Conservation (phyloP, 2,329 filamentous ascomycete genomes). For the Talaromyces sp. region DNA sequence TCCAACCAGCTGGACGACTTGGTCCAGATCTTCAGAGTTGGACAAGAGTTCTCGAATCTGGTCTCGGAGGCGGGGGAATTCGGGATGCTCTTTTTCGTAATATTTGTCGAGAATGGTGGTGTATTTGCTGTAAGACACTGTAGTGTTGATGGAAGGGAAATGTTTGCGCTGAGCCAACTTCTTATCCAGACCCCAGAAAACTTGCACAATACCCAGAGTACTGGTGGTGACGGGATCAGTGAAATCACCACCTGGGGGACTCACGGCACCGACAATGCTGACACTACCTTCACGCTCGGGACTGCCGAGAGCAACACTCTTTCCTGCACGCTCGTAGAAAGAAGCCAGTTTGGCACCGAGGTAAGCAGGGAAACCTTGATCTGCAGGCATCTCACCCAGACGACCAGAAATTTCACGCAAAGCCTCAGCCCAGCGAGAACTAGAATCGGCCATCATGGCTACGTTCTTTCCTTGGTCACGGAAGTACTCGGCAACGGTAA, state of each 20-base stretch:
- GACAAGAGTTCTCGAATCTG: conserved; percentile 90
- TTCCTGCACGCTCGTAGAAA: conserved; percentile 98
- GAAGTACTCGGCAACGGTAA: conserved; percentile 95
- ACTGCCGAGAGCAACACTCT: conserved; percentile 78
- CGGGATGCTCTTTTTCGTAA: conserved; percentile 90
- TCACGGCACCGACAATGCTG: conserved; percentile 96
- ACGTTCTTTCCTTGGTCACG: conserved; percentile 95
- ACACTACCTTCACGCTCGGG: conserved; percentile 88
- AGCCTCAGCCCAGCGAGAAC: conserved; percentile 97
- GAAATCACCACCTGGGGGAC: conserved; percentile 97
- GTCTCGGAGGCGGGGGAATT: conserved; percentile 89
- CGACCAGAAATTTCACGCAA: conserved; percentile 98
- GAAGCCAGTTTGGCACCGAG: conserved; percentile 93
- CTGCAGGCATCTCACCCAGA: conserved; percentile 98
- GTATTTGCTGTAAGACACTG: conserved; percentile 95
- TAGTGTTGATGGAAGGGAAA: conserved; percentile 97
- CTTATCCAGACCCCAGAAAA: conserved; percentile 99
- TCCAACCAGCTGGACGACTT: conserved; percentile 96
- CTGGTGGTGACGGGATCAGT: conserved; percentile 94
- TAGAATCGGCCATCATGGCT: conserved; percentile 97
- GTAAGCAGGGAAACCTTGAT: conserved; percentile 99
- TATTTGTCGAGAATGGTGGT: conserved; percentile 81
- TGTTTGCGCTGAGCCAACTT: conserved; percentile 98
- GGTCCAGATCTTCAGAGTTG: conserved; percentile 94
- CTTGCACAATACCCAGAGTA: conserved; percentile 95